phyloP scores from a whole-genome alignment of 2,329 filamentous ascomycete species.

The Didymella sp. region DNA sequence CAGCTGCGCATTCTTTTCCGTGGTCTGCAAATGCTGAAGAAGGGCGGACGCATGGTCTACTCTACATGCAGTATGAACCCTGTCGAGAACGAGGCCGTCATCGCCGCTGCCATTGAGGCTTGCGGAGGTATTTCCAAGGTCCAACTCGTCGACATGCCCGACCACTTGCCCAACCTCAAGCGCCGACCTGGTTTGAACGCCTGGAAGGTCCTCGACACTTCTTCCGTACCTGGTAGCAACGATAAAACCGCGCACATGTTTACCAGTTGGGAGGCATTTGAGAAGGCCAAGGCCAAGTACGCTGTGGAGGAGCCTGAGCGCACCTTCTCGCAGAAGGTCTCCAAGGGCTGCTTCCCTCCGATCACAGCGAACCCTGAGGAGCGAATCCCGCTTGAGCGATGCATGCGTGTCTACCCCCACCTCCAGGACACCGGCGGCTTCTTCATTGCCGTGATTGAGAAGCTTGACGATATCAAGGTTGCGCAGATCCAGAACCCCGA shows the following conservation, averaged over 20 bases:
- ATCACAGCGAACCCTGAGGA: constrained; percentile 60
- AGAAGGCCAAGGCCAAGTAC: constrained; percentile 69
- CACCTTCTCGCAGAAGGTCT: constrained; percentile 57
- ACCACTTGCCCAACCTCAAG: constrained; percentile 77
- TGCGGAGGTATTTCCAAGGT: constrained; percentile 86
- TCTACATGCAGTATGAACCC: constrained; percentile 99
- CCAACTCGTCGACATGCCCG: constrained; percentile 81
- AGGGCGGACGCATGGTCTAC: constrained; percentile 92
- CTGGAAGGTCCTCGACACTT: constrained; percentile 79
- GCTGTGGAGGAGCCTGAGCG: constrained; percentile 67
- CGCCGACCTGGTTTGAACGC: constrained; percentile 76
- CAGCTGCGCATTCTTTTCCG: constrained; percentile 90
- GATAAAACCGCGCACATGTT: constrained; percentile 83
- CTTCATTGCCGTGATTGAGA: constrained; percentile 95
- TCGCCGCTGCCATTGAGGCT: constrained; percentile 85
- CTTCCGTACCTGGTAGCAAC: constrained; percentile 32
- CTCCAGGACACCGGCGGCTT: constrained; percentile 96
- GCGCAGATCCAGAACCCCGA: constrained; percentile 38
- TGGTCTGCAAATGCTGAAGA: constrained; percentile 93
- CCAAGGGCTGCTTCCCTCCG: constrained; percentile 83
- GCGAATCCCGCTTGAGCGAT: constrained; percentile 80
- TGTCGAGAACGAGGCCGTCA: constrained; percentile 92
- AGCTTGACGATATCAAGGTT: constrained; percentile 71
- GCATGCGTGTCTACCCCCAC: constrained; percentile 94
- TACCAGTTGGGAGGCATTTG: constrained; percentile 81